Base-by-base conservation (phyloP, 225 moss, liverwort and hornwort species). In the Pseudoscleropodium purum region DNA sequence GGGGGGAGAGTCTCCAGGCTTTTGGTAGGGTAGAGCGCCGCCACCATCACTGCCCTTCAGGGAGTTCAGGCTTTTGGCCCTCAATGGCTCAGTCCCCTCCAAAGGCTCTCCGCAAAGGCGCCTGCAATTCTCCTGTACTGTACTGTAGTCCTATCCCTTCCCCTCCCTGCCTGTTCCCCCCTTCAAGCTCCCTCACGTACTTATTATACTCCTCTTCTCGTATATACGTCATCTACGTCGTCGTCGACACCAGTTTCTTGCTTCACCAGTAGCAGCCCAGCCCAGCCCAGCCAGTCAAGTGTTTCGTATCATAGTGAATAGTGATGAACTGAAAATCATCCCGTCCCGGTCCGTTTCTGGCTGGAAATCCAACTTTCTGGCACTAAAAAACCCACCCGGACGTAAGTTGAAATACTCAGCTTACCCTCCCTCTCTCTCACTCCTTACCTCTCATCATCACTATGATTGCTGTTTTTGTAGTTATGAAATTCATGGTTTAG, bases 391-490 rank as follows among this genome's bases (percentile, higher is more conserved):
- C 37, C 73, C 67, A 36, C 10, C 24, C 79, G 39, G 43, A 70
- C 27, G 89, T 84, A 89, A 84, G 89, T 89, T 84, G 84, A 68
- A 84, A 89, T 78, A 84, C 64, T 8, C 66, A 36, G 34, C 83
- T 66, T 66, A 66, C 66, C 66, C 83, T 51, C 75, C 47, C 75
- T 75, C 45, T 0, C 21, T 0, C 52, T 11, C 70, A 5, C 33
- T 54, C 89, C 69, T 89, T 86, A 89, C 85, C 89, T 72, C 85
- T 90, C 90, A 87, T 90, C 90, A 90, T 90, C 83, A 90, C 83
- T 83, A 87, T 90, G 86, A 90, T 86, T 86, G 89, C 79, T 59
- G 84, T 60, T 68, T 84, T 75, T 68, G 69, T 74, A 75, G 90
- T 65, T 74, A 47, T 82, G 82, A 86, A 74, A 45, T 86, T n/a